A percentile compares a stretch with the other conserved stretches of the same genome.
Conservation (phyloP, 495 filamentous ascomycete species). For the Elasticomyces elasticus region DNA sequence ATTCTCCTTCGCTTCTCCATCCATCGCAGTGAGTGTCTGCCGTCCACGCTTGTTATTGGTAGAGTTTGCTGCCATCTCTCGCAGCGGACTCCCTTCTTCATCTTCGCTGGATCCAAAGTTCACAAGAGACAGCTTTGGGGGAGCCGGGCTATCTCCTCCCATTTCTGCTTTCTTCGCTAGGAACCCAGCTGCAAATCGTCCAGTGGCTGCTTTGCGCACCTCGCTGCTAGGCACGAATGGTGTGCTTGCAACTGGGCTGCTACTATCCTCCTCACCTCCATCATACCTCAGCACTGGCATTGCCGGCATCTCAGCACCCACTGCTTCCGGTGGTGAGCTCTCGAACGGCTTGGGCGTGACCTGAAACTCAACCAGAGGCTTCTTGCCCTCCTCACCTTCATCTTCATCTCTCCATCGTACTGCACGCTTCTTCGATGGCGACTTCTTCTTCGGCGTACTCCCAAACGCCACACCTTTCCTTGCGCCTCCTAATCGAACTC, state of each 20-base stretch:
- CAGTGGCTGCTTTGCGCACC: conserved; percentile 36
- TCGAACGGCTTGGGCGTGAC: conserved; percentile 65
- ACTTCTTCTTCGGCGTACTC: conserved; percentile 69
- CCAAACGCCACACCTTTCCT: conserved; percentile 72
- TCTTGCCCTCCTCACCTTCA: conserved; percentile 63
- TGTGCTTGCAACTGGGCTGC: conserved; percentile 44
- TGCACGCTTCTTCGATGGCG: conserved; percentile 56
- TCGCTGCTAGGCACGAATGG: conserved; percentile 43
- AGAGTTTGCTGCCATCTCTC: conserved; percentile 52
- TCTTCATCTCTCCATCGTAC: conserved; percentile 94
- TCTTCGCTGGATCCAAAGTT: conserved; percentile 45
- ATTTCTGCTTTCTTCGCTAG: conserved; percentile 54
- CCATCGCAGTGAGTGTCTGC: background rate
- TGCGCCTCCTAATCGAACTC: conserved; percentile 50
- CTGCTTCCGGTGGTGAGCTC: conserved; percentile 34
- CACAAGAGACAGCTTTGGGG: conserved; percentile 18
- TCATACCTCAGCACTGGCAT: conserved; percentile 4
- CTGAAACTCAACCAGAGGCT: conserved; percentile 69
- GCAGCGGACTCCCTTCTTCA: conserved; percentile 53
- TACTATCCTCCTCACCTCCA: conserved; percentile 24
- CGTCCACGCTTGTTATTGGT: conserved; percentile 27
- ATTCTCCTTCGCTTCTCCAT: background rate
- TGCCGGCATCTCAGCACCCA: conserved; percentile 29
- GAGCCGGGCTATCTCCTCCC: conserved; percentile 45
- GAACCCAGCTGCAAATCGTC: conserved; percentile 85